Percentiles rank a stretch among this genome's conserved stretches.
These are phyloP conservation scores for Epichloe coenophiala DNA, from an alignment of 2,329 filamentous ascomycete species.

Conservation along the genomic window DNA sequence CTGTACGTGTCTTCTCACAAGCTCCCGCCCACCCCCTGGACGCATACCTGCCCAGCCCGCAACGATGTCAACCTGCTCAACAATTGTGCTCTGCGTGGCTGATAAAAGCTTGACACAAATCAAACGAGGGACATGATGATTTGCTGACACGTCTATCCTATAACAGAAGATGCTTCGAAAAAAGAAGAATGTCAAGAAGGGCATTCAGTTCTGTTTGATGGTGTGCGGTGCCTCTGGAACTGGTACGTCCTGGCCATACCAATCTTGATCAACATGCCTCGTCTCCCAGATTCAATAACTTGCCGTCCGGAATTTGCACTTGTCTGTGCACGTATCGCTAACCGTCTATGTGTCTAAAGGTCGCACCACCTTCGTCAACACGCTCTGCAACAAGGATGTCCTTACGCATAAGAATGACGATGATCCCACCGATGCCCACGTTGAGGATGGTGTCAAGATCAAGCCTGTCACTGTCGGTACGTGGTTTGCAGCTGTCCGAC, in stretches of 20 bases:
- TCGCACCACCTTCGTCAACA: constrained; percentile 98
- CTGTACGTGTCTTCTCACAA: constrained; percentile 6
- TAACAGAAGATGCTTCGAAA: constrained; percentile 83
- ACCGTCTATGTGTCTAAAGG: constrained; percentile 35
- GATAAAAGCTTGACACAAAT: neutral
- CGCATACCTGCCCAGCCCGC: neutral
- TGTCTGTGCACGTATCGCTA: neutral
- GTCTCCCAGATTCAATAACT: neutral
- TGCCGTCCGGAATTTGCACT: neutral
- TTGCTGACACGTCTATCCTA: constrained; percentile 16
- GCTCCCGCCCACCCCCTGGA: constrained; percentile 1
- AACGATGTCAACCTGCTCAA: neutral
- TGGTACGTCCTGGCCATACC: constrained; percentile 45
- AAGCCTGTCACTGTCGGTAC: constrained; percentile 94
- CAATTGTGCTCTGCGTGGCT: constrained; percentile 5
- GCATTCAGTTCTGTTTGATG: constrained; percentile 99
- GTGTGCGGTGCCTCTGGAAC: constrained; percentile 98
- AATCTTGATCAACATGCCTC: neutral
- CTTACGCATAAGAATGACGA: constrained; percentile 86
- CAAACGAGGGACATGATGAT: neutral
- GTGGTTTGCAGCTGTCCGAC: constrained; percentile 5
- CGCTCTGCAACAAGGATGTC: constrained; percentile 89
- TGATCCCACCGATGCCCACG: constrained; percentile 73
- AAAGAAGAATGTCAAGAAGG: constrained; percentile 99
- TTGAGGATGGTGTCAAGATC: constrained; percentile 96